These are phyloP conservation scores for Eutrema japonicum DNA, from an alignment of 345 rosid species.

Conservation along the genomic window DNA sequence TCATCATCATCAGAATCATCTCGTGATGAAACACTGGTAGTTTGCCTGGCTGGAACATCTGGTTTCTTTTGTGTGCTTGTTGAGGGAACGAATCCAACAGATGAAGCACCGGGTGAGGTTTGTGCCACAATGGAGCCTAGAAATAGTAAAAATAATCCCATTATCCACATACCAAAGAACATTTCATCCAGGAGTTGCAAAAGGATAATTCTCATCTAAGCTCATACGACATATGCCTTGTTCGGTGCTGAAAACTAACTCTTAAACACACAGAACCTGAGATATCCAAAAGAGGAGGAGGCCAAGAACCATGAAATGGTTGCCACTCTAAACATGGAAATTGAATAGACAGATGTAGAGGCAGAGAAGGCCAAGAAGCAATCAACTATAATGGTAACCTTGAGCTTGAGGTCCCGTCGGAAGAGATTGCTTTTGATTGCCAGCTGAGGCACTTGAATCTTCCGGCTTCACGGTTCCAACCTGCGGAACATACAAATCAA, in stretches of 20 bases:
- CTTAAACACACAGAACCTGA: background rate
- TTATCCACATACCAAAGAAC: slow-evolving; percentile 15
- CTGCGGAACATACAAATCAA: slow-evolving; percentile 42
- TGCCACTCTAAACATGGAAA: background rate
- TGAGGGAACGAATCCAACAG: slow-evolving; percentile 36
- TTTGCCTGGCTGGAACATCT: slow-evolving; percentile 60
- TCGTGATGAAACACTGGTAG: slow-evolving; percentile 84
- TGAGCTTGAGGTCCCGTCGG: slow-evolving; percentile 46
- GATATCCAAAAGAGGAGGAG: background rate
- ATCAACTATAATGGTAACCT: slow-evolving; percentile 40
- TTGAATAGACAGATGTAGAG: background rate
- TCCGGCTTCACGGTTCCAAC: slow-evolving; percentile 58
- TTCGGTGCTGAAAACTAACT: background rate
- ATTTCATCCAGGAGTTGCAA: background rate
- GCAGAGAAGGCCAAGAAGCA: background rate
- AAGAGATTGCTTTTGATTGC: slow-evolving; percentile 44
- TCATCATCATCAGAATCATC: slow-evolving; percentile 95
- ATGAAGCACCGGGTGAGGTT: slow-evolving; percentile 38
- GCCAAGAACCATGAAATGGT: slow-evolving; percentile 6
- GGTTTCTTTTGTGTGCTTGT: slow-evolving; percentile 51
- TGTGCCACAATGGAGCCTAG: slow-evolving; percentile 41
- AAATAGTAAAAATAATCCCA: slow-evolving; percentile 3
- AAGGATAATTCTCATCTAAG: slow-evolving; percentile 19
- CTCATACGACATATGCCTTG: slow-evolving; percentile 4
- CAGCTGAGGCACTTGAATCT: slow-evolving; percentile 49